Evolutionary conservation across 1,284 basidiomycete species (phyloP), one percentile per base, ranked within the genome.

Genomic region (Trametes polyzona): DNA sequence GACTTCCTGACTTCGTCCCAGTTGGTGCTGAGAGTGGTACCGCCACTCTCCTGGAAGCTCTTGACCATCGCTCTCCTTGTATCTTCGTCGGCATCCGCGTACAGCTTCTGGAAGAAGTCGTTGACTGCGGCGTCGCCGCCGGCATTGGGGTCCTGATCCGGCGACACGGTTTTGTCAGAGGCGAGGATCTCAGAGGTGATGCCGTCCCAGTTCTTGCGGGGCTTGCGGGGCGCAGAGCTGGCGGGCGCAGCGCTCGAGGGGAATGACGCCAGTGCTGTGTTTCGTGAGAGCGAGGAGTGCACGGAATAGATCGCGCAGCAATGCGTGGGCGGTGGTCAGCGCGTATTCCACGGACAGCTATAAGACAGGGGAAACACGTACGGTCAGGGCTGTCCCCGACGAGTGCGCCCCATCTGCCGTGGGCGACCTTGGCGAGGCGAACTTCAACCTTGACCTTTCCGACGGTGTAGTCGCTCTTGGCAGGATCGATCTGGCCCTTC

Each of bases 1-100:
- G 69, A 80, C 76, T 90, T 90, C 61, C 75, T 78, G 8, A 97
- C 93, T 62, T 93, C 92, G 4, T 84, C 83, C 95, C 95, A 98
- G 73, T 97, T 94, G 0, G 95, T 98, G 75, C 92, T 95, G 41
- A 98, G 78, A 0, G 93, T 88, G 8, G 95, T 98, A 3, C 95
- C 94, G 7, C 93, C 93, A 64, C 90, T 93, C 77, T 96, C 94
- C 56, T 83, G 81, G 71, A 92, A 97, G 70, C 92, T 95, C 82
- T 98, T 98, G 86, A 97, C 87, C 94, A 98, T 98, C 0, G 95
- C 96, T 36, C 87, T 83, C 67, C 81, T 85, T 3, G 93, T 93
- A 67, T 97, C 92, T 0, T 93, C 91, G 68, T 96, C 93, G 11
- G 93, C 91, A 68, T 90, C 89, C 3, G 80, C 79, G 68, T 91